Conservation (phyloP, 2,329 filamentous ascomycete species). For the Fulvia fulva region DNA sequence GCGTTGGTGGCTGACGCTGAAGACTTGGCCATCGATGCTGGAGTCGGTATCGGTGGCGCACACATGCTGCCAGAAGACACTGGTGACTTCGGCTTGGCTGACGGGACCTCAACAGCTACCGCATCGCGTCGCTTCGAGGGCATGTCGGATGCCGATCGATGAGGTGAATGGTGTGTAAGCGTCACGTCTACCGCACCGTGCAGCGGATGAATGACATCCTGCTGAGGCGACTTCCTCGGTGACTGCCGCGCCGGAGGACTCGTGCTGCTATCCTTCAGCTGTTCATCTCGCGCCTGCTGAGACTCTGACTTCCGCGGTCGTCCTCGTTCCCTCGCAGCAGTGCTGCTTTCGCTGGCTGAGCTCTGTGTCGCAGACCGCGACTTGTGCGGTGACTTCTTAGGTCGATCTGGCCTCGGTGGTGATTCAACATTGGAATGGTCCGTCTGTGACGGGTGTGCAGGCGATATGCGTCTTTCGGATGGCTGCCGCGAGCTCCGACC, state of each 20-base stretch:
- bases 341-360: not conserved
- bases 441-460: not conserved
- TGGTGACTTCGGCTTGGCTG: constrained; percentile 4
- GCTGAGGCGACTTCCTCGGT: not conserved
- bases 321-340: not conserved
- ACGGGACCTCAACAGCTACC: constrained; percentile 4
- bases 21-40: constrained; percentile 4
- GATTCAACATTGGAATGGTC: not conserved
- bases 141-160: constrained; percentile 5
- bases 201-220: constrained; percentile 11
- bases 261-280: constrained; percentile 5
- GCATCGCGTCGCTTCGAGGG: constrained; percentile 10
- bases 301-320: constrained; percentile 5
- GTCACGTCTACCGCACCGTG: constrained; percentile 11
- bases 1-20: constrained; percentile 1
- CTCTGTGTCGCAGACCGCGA: not conserved
- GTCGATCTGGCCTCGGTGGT: constrained; percentile 1
- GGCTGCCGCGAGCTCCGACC: not conserved
- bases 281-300: constrained; percentile 5
- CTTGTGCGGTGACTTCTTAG: not conserved
- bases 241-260: not conserved
- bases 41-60: constrained; percentile 5
- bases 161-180: constrained; percentile 15
- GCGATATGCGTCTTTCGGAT: not conserved
- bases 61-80: not conserved